Conservation (phyloP, 345 rosid genomes). For the Citrus inodora region DNA sequence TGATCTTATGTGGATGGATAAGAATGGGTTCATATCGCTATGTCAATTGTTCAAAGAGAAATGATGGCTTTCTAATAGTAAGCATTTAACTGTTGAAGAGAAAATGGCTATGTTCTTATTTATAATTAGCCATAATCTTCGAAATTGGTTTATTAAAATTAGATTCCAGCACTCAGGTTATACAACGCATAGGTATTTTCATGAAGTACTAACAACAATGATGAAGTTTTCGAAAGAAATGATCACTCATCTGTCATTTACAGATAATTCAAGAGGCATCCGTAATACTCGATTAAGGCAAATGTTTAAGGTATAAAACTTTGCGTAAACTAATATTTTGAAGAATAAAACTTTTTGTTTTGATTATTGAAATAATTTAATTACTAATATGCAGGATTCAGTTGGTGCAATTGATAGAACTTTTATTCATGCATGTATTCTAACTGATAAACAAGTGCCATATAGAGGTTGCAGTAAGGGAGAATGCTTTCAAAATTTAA, state of each 20-base stretch:
- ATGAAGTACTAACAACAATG: not conserved
- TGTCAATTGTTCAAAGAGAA: not conserved
- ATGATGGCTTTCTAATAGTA: not conserved
- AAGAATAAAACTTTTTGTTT: no score
- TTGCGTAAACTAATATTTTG: not conserved
- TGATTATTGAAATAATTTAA: not conserved
- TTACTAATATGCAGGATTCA: not conserved
- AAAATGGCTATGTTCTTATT: not conserved
- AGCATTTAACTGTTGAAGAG: not conserved
- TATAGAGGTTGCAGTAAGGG: not conserved
- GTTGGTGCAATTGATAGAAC: not conserved
- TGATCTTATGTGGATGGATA: not conserved
- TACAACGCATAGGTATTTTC: not conserved
- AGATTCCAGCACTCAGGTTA: not conserved
- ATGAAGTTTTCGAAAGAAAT: not conserved
- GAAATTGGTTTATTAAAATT: not conserved
- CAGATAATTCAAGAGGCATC: no score
- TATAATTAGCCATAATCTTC: not conserved
- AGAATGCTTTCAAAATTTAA: no score
- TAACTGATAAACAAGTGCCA: no score
- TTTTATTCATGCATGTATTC: not conserved
- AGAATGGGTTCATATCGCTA: not conserved
- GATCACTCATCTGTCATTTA: not conserved
- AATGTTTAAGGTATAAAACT: not conserved
- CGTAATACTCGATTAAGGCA: not conserved